Evolutionary conservation across 768 basidiomycete genomes (phyloP), one percentile per base, ranked within the genome.

Genomic region (Termitomyces sp.): DNA sequence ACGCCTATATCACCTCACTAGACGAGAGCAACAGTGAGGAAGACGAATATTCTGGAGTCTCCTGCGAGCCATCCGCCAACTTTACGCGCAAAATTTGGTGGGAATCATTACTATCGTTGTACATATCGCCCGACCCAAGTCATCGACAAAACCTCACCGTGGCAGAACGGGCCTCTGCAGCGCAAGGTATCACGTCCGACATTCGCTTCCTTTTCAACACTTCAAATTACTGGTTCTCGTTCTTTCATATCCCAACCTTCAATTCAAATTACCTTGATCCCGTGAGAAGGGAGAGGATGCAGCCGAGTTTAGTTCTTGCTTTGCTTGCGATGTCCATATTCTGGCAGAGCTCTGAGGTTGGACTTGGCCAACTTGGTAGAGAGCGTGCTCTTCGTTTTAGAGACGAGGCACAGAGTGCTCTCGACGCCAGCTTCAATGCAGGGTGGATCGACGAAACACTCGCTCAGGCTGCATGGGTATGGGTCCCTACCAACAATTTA

Each of bases 61-160:
- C 64, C 6, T 65, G 73, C 45, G 81, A 84, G 59, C 89, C 89
- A 7, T 86, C 87, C 9, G 71, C 88, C 37, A 77, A 80, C 47
- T 89, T 88, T 68, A 74, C 77, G 17, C 86, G 87, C 49, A 84
- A 87, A 72, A 84, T 82, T 23, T 90, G 90, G 90, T 92, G 87
- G 85, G 90, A 90, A 65, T 82, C 80, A 4, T 75, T 91, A 17
- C 69, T 89, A 35, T 71, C 74, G 40, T 65, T 86, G 29, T 90
- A 90, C 66, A 56, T 70, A 31, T 75, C 75, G 17, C 69, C 73
- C 8, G 61, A 65, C 56, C 64, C 70, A n/a, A 61, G 61, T 27
- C 70, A 67, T 56, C 68, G 66, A 44, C 70, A 71, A 56, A 57
- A 64, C 31, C 64, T 82, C 21, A 71, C 76, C 16, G 34, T 68